Conservation (phyloP, 2,329 filamentous ascomycete genomes). For the Cytospora leucostoma region DNA sequence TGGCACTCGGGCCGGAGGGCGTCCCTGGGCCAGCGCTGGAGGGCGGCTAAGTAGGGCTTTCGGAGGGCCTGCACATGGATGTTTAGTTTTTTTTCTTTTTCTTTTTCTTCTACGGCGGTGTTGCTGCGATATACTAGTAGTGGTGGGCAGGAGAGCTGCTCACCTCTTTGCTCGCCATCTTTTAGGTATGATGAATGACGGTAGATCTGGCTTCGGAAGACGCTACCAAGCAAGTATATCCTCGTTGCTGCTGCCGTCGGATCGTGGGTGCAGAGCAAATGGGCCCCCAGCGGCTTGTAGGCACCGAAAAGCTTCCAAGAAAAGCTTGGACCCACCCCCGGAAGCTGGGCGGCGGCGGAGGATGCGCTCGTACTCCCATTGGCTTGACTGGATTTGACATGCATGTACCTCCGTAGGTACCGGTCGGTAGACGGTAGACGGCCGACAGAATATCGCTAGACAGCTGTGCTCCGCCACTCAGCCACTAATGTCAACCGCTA, state of each 20-base stretch:
- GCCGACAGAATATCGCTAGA: background rate
- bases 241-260: background rate
- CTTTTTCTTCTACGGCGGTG: background rate
- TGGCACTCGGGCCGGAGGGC: conserved; percentile 63
- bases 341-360: background rate
- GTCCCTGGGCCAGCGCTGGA: conserved; percentile 65
- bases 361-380: conserved; percentile 12
- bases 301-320: background rate
- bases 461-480: background rate
- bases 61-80: conserved; percentile 13
- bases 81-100: background rate
- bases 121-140: background rate
- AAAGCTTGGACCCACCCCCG: conserved; percentile 1
- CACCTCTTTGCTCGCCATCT: conserved; percentile 26
- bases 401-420: background rate
- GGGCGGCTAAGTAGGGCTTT: conserved; percentile 46
- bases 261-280: background rate
- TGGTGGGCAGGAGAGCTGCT: background rate
- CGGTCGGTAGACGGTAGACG: background rate
- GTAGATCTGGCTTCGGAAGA: background rate
- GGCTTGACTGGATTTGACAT: conserved; percentile 5
- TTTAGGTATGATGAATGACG: background rate
- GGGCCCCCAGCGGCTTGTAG: too few species aligned
- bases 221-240: background rate
- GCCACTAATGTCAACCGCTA: background rate